Evolutionary conservation across 2,329 filamentous ascomycete species (phyloP), one percentile per base, ranked within the genome.

Genomic region (Catunica adiposa): DNA sequence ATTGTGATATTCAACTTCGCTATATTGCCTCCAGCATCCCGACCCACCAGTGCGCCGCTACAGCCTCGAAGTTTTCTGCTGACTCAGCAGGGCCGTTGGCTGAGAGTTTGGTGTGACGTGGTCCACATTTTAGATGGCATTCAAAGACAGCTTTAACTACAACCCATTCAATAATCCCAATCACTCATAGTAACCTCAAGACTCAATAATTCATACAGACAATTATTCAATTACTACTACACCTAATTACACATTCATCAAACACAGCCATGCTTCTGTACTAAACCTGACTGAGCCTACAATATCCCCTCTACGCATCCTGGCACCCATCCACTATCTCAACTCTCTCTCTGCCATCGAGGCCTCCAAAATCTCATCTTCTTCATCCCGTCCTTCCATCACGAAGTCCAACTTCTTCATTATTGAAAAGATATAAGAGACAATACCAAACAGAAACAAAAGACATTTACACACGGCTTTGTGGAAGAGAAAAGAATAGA

Each of bases 51-150:
- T 44, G 40, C 40, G 40, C 2, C n/a, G 15, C 50, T 29, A 31
- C 53, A 55, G 53, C 53, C 53, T 55, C 23, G 53, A 50, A 55
- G 42, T 55, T 55, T 55, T 55, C 31, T 20, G 53, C 53, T 55
- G 53, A 55, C 17, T 55, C 53, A 55, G 53, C 53, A 38, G 17
- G 23, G 44, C 26, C 8, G 40, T n/a, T 44, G 40, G 40, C n/a
- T 34, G 29, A 11, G 29, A 22, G 8, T 44, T n/a, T 44, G 3
- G 11, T 44, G 40, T 44, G 15, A 44, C 40, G 29, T n/a, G 5
- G 20, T 17, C 40, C 40, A 44, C 4, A 44, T n/a, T 44, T 44
- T 3, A 17, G 40, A 8, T 44, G 40, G 15, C 20, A 15, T 7
- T 4, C 20, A 44, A 3, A 44, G 8, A 44, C 17, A 44, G 6